Conservation (phyloP, 345 rosid genomes). For the Lepidium sativum region DNA sequence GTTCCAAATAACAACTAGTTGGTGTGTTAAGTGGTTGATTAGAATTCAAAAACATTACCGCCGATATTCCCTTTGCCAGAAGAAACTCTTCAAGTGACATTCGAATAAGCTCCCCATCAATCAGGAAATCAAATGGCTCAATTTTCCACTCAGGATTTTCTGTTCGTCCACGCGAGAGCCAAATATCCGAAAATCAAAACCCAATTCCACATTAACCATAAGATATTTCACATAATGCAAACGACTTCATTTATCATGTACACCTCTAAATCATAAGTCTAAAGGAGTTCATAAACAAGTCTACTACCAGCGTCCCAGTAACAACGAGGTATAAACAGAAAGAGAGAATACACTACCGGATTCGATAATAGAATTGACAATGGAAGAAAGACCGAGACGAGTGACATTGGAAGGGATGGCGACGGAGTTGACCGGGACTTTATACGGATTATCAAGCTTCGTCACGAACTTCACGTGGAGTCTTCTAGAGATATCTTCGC, state of each 20-base stretch:
- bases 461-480: conserved; percentile 80
- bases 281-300: background rate
- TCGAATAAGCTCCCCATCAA: conserved; percentile 88
- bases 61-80: conserved; percentile 75
- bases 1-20: background rate
- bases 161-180: conserved; percentile 22
- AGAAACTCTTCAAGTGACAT: conserved; percentile 87
- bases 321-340: background rate
- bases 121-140: conserved; percentile 83
- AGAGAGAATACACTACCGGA: conserved; percentile 28
- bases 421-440: conserved; percentile 47
- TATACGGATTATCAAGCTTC: conserved; percentile 53
- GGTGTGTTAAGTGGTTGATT: background rate
- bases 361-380: conserved; percentile 57
- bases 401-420: conserved; percentile 80
- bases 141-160: conserved; percentile 59
- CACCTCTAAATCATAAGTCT: background rate
- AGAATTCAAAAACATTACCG: conserved; percentile 37
- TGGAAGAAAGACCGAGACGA: conserved; percentile 75
- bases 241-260: background rate
- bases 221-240: background rate
- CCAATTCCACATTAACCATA: background rate
- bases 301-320: background rate
- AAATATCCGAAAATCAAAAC: background rate
- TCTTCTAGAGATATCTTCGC: conserved; percentile 38